Conservation (phyloP, 1,139 yeast genomes). For the Blastobotrys apis region DNA sequence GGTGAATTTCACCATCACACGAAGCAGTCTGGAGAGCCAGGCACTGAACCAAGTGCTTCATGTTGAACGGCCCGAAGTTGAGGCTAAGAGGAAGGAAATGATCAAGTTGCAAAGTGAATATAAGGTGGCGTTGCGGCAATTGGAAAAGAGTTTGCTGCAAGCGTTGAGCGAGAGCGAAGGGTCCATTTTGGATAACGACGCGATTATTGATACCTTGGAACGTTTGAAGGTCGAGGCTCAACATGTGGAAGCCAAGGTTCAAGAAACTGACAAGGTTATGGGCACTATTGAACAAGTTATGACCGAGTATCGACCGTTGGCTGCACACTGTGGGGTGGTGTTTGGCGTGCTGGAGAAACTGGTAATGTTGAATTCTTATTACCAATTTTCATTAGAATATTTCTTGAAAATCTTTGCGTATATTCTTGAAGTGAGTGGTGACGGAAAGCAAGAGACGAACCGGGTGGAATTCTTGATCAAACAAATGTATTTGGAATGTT, state of each 20-base stretch:
- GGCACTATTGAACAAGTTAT: slow-evolving; percentile 48
- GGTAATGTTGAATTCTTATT: slow-evolving; percentile 45
- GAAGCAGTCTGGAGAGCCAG: slow-evolving; percentile 60
- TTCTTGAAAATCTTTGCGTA: slow-evolving; percentile 42
- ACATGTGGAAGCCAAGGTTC: slow-evolving; percentile 50
- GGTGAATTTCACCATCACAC: slow-evolving; percentile 69
- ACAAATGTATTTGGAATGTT: slow-evolving; percentile 46
- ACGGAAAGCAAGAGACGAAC: neutral
- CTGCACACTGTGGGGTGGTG: slow-evolving; percentile 50
- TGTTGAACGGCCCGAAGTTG: slow-evolving; percentile 63
- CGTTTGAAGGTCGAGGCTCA: slow-evolving; percentile 58
- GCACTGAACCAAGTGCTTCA: slow-evolving; percentile 56
- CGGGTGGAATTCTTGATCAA: slow-evolving; percentile 33
- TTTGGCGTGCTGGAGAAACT: slow-evolving; percentile 47
- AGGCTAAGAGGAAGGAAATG: slow-evolving; percentile 51
- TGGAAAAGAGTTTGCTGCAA: slow-evolving; percentile 60
- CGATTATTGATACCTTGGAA: slow-evolving; percentile 57
- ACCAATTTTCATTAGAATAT: slow-evolving; percentile 53
- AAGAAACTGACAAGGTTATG: slow-evolving; percentile 53
- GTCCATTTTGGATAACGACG: slow-evolving; percentile 64
- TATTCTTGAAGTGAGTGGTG: slow-evolving; percentile 27
- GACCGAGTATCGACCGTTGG: slow-evolving; percentile 48
- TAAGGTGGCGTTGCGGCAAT: slow-evolving; percentile 46
- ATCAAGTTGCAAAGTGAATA: slow-evolving; percentile 58
- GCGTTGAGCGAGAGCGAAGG: slow-evolving; percentile 57